Evolutionary conservation across 2,329 filamentous ascomycete species (phyloP).

Genomic region (Xylariaceae sp.): DNA sequence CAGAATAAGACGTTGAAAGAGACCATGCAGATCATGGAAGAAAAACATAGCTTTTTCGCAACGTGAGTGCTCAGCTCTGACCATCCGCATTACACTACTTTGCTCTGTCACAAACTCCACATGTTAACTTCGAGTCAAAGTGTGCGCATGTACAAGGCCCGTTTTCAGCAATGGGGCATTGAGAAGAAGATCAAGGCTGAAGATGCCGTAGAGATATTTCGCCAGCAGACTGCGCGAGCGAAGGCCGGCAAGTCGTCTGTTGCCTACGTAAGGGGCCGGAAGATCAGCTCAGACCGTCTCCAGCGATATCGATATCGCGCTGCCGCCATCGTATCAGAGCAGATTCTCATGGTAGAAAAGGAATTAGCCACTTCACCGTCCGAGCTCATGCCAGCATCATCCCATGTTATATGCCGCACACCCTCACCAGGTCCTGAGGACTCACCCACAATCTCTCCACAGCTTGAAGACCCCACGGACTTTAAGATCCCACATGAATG

Average conservation of each 20-base stretch:
- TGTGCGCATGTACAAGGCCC: conserved; percentile 41
- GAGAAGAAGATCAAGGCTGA: conserved; percentile 42
- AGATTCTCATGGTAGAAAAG: conserved; percentile 36
- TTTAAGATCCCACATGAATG: conserved; percentile 37
- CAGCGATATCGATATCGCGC: conserved; percentile 38
- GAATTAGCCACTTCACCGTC: conserved; percentile 17
- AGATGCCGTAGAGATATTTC: conserved; percentile 41
- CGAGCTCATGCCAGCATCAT: conserved; percentile 13
- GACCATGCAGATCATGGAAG: conserved; percentile 39
- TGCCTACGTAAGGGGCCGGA: conserved; percentile 38
- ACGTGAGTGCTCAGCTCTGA: conserved; percentile 33
- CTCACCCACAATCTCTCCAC: conserved; percentile 31
- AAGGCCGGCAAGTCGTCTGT: conserved; percentile 39
- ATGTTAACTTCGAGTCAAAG: conserved; percentile 26
- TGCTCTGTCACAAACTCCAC: background rate
- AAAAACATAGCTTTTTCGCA: conserved; percentile 59
- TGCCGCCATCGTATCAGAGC: conserved; percentile 35
- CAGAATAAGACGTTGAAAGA: conserved; percentile 41
- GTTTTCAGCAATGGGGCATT: conserved; percentile 41
- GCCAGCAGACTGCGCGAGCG: conserved; percentile 39
- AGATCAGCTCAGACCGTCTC: conserved; percentile 38
- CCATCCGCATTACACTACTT: background rate
- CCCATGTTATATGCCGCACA: conserved; percentile 37
- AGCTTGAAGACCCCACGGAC: conserved; percentile 35
- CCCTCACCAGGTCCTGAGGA: conserved; percentile 33